Evolutionary conservation across 2,329 filamentous ascomycete genomes (phyloP), one percentile per base, ranked within the genome.

Genomic region (Pestalotiopsis sp.): DNA sequence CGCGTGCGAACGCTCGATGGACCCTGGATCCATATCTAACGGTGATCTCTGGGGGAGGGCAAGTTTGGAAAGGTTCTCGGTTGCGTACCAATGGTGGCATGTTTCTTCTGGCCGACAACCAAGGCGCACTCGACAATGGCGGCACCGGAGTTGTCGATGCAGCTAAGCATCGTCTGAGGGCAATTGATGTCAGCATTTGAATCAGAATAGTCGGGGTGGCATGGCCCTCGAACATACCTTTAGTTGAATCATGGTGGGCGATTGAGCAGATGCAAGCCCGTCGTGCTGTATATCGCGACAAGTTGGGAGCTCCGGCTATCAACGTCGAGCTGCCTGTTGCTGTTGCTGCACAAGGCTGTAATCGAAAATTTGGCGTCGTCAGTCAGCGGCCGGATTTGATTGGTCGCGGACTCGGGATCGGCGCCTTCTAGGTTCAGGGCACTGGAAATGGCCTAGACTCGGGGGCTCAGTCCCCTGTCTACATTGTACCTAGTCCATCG

Each of bases 131-230:
- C 96, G 84, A 98, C 96, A 74, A 99, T 87, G 76, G 96, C 95
- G 75, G 96, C 96, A 80, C 96, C 96, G 73, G 96, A 98, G 87
- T 98, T 99, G 91, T 99, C 96, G 90, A 99, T 98, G 91, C 96
- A 98, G 84, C 96, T 98, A 77, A 99, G 89, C 90, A 99, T 94
- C 80, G 95, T 93, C 96, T 98, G 75, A 41, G 39, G 57, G 31
- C 39, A 67, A 13, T 61, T 63, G 25, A 13, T 13, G 52, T 52
- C 39, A 61, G 56, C 4, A 31, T 59, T 59, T 45, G 39, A 6
- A 9, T 9, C n/a, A 3, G n/a, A 17, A 13, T 31, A 25, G 2
- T 3, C 12, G 11, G 25, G 36, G 13, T 13, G n/a, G 20, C 56
- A 49, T 1, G 17, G n/a, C 57, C 27, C 25, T 23, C n/a, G 14